Evolutionary conservation across 257 asterid genomes (phyloP).

Genomic region (Salvia miltiorrhiza): DNA sequence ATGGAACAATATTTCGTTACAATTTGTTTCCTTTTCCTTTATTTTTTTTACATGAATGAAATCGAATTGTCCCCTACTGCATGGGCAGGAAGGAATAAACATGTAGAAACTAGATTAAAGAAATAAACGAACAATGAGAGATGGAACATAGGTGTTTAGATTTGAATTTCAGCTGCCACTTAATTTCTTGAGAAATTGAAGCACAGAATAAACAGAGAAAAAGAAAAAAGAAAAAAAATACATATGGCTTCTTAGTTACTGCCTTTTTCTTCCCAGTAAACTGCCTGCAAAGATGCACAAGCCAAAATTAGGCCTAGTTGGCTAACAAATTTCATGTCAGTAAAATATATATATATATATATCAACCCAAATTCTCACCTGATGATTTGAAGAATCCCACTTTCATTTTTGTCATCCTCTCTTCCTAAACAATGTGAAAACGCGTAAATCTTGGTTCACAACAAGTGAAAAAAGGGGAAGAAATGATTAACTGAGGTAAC

Average conservation of each 20-base stretch:
- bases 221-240: not conserved
- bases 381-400: constrained; percentile 48
- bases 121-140: constrained; percentile 22
- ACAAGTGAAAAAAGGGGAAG: not conserved
- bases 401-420: constrained; percentile 42
- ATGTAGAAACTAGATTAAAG: constrained; percentile 27
- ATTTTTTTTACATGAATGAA: constrained; percentile 32
- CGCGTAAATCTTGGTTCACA: constrained; percentile 1
- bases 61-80: constrained; percentile 62
- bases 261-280: constrained; percentile 53
- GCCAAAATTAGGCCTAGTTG: not conserved
- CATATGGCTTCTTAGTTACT: constrained; percentile 29
- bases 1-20: not conserved
- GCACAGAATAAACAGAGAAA: constrained; percentile 25
- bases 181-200: constrained; percentile 32
- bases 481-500: not conserved
- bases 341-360: not conserved
- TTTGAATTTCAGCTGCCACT: constrained; percentile 27
- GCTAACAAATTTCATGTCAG: not conserved
- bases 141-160: constrained; percentile 34
- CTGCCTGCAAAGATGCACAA: constrained; percentile 36
- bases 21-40: not conserved
- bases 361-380: constrained; percentile 23
- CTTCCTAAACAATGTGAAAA: constrained; percentile 36
- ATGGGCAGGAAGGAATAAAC: constrained; percentile 51